A percentile compares a stretch with the other conserved stretches of the same genome.
Evolutionary conservation across 1,284 basidiomycete species (phyloP).

Genomic region (Coniophora puteana): DNA sequence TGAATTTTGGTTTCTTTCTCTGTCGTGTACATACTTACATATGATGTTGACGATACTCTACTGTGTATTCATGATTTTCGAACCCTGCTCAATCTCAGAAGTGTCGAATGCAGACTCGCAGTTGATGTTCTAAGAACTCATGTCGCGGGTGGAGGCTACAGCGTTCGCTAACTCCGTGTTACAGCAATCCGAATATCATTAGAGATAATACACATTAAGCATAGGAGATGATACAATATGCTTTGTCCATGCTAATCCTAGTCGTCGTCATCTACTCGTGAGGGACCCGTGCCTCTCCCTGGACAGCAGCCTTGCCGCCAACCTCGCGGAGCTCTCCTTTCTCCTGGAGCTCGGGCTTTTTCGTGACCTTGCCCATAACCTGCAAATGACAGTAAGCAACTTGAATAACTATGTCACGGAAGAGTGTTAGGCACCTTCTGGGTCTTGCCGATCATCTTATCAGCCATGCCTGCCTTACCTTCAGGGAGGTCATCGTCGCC

Average conservation of each 20-base stretch:
- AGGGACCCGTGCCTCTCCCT: constrained; percentile 36
- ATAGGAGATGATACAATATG: too few relatives aligned
- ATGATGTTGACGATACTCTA: too few relatives aligned
- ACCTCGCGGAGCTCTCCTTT: constrained; percentile 52
- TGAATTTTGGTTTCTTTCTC: too few relatives aligned
- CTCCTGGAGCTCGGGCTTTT: constrained; percentile 50
- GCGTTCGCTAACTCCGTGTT: too few relatives aligned
- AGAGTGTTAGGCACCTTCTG: constrained; percentile 42
- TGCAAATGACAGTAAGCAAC: constrained; percentile 16
- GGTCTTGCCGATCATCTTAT: constrained; percentile 53
- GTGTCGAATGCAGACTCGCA: too few relatives aligned
- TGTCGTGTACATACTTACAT: too few relatives aligned
- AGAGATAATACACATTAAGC: too few relatives aligned
- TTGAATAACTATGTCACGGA: neutral
- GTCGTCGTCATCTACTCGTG: constrained; percentile 26
- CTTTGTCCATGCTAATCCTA: constrained; percentile 1
- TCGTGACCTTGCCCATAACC: constrained; percentile 46
- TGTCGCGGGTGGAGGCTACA: neutral
- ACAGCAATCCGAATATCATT: too few relatives aligned
- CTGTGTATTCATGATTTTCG: too few relatives aligned
- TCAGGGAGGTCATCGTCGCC: constrained; percentile 38
- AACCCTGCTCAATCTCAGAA: too few relatives aligned
- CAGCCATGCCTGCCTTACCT: constrained; percentile 36
- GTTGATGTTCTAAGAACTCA: neutral
- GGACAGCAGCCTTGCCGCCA: constrained; percentile 45